Percentiles rank a stretch among this genome's conserved stretches.
These are phyloP conservation scores for Crataegus laevigata DNA, from an alignment of 306 rosid species.

Conservation along the genomic window DNA sequence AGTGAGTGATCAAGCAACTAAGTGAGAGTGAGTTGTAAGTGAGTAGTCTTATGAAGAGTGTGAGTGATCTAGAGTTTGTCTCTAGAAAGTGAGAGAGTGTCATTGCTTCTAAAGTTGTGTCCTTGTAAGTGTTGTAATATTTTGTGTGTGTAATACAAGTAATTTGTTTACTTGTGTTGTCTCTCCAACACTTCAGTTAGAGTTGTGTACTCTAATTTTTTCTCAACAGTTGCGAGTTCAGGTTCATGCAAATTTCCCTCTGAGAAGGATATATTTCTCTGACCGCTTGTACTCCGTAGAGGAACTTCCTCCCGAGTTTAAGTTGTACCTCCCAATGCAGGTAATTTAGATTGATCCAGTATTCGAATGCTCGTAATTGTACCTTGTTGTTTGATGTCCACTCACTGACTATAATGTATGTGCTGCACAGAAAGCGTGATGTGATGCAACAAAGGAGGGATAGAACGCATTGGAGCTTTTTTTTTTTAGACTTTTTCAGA, in stretches of 20 bases:
- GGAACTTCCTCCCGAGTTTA: conserved; percentile 92
- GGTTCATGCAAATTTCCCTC: conserved; percentile 90
- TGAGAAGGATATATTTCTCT: conserved; percentile 90
- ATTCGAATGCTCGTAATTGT: neutral
- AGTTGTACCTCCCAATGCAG: conserved; percentile 89
- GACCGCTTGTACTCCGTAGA: conserved; percentile 92
- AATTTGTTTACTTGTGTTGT: no score
- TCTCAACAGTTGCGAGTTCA: conserved; percentile 96
- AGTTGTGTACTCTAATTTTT: no score
- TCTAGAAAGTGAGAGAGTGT: no score
- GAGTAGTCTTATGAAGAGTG: no score
- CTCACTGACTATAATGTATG: neutral
- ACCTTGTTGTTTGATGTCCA: neutral
- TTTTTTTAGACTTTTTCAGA: neutral
- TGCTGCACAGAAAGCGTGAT: conserved; percentile 40
- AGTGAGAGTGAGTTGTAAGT: no score
- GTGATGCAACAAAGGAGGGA: neutral
- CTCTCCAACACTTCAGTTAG: no score
- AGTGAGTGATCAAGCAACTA: no score
- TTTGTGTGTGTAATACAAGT: no score
- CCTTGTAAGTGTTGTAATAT: no score
- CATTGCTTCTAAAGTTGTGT: no score
- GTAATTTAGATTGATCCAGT: conserved; percentile 17
- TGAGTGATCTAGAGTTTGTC: no score
- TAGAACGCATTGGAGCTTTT: neutral